Evolutionary conservation across 805 yeast species (phyloP), one percentile per base, ranked within the genome.

Genomic region (Wickerhamiella sorbophila): DNA sequence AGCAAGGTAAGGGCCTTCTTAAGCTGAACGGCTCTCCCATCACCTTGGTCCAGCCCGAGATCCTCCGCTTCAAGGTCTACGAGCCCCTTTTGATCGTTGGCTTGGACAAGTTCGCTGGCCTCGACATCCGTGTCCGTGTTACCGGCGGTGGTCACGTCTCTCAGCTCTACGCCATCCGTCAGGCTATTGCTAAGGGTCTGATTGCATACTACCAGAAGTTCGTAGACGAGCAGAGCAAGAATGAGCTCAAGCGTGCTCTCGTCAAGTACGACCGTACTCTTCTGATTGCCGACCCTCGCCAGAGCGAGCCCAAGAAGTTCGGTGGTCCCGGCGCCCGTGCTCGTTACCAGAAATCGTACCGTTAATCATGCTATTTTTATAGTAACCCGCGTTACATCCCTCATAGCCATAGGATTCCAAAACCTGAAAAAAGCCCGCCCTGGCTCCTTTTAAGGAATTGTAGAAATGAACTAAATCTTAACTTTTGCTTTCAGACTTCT

Each of bases 311-410:
- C 80, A 91, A 91, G 96, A 91, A 91, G 79, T 91, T 91, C 78
- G 98, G 98, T 79, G 98, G 98, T 79, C 94, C 94, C 73, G 98
- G 98, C 84, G 98, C 98, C 75, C 91, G 98, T 78, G 91, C 98
- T 68, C 88, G 97, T 77, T 88, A 84, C 96, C 98, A 91, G 80
- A 91, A 91, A 73, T 91, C 98, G 70, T 91, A 91, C 91, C 98
- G 98, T 87, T 91, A 88, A 74, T 36, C 31, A 20, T 26, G n/a
- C 31, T 36, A 36, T 36, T 36, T 36, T 21, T 40, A 24, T 27
- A 31, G 33, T 34, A 24, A 24, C 31, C 29, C 31, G 22, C 16
- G 18, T 24, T 24, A 24, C 29, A 24, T 24, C 29, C 29, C 29
- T 24, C 29, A 24, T 24, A 24, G 29, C 29, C 29, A 24, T 24